Evolutionary conservation across 768 basidiomycete species (phyloP), one percentile per base, ranked within the genome.

Genomic region (Boletus rubroflammeus): DNA sequence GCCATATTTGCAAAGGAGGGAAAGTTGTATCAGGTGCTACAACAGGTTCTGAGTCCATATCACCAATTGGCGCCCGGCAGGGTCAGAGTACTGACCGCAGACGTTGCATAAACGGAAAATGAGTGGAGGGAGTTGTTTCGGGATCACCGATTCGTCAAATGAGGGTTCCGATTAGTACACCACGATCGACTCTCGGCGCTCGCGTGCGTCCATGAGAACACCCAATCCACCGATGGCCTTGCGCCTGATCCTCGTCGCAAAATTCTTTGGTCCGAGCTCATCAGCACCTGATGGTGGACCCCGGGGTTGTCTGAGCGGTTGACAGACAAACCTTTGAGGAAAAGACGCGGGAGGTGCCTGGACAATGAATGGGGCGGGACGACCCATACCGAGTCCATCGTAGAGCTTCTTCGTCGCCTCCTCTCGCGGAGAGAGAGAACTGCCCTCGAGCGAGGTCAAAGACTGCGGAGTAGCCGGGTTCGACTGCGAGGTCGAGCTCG

Each of bases 221-320:
- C 86, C 86, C 47, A 93, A 74, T 26, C 90, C 88, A 32, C 86
- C 88, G 55, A 92, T 88, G 19, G 91, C 90, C 77, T 88, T 83
- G 64, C 88, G 82, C 72, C 90, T 81, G 72, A 90, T 87, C 62
- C 91, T 83, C 35, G 85, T 84, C 7, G 91, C 91, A 76, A 93
- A 93, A 70, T 93, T 93, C 79, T 89, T 87, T 41, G 88, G 86
- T 19, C 87, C 86, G 47, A 93, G 82, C 67, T 93, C 91, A 65
- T 93, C 91, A 59, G 84, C 83, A 66, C 88, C 86, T 23, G 88
- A 88, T 41, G 92, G 92, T 53, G 92, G 92, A 63, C 92, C 92
- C 54, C 85, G 82, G 63, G 92, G 92, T 76, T 93, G 92, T 71
- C 92, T 85, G 50, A 85, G 78, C 56, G 88, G 86, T 66, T 86